These are phyloP conservation scores for Asclepias syriaca DNA, from an alignment of 257 asterid species.

Conservation along the genomic window DNA sequence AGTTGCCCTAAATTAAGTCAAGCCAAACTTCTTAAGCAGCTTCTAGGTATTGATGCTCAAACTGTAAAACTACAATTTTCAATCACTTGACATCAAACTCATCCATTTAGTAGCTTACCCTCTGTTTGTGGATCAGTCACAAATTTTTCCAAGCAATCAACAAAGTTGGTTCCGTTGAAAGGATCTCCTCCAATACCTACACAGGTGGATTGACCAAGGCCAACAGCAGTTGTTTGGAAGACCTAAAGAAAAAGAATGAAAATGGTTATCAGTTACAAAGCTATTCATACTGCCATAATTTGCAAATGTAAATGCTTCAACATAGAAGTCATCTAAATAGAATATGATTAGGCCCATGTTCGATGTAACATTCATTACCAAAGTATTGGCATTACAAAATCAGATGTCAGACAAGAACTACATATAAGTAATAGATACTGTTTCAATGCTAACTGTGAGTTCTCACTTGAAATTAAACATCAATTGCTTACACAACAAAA, in stretches of 20 bases:
- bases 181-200: constrained; percentile 99
- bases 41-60: not conserved
- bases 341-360: not conserved
- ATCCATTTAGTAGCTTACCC: constrained; percentile 35
- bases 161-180: constrained; percentile 96
- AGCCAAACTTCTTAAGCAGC: not conserved
- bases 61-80: not conserved
- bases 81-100: not conserved
- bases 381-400: too few species aligned
- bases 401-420: not conserved
- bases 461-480: not conserved
- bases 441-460: not conserved
- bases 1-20: too few species aligned
- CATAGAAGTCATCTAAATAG: not conserved
- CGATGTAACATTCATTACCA: not conserved
- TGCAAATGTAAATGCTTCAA: not conserved
- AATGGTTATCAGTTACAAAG: constrained; percentile 10
- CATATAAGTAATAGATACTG: not conserved
- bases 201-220: constrained; percentile 96
- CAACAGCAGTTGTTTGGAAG: constrained; percentile 98
- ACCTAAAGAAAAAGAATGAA: constrained; percentile 45
- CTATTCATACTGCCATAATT: not conserved
- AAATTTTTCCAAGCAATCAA: constrained; percentile 85
- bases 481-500: not conserved
- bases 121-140: constrained; percentile 94